Base-by-base conservation (phyloP, 345 rosid species). In the Salix suchowensis region DNA sequence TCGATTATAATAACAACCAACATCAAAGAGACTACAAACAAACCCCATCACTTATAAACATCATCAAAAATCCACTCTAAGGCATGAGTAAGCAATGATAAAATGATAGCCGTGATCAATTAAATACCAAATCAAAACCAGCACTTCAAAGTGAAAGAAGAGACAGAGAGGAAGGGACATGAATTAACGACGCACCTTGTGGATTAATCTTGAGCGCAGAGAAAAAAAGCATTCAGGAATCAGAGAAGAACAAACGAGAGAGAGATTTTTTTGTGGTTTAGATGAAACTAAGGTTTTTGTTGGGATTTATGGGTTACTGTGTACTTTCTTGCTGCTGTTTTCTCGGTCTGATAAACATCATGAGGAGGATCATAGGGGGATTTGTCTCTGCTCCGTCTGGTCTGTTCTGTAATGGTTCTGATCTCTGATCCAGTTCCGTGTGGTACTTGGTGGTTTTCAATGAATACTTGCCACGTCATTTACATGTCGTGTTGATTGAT, bases 181-280 rank as follows among this genome's bases (percentile, higher is more conserved):
- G 16, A 7, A 48, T 23, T 1, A 16, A 72, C 77, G 19, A 72
- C 77, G 26, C 14, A 73, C 81, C 81, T 78, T 7, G 24, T 14
- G 34, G 4, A 32, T 70, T 55, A 55, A 19, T 64, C 72, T 12
- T 16, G 15, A 70, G 15, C 61, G 6, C n/a, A 37, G 39, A 26
- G 37, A 40, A 42, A 37, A 16, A 32, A 32, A 74, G 62, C 39
- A 34, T n/a, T 15, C 6, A 64, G n/a, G 30, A 4, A 30, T 11
- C n/a, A 21, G 46, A 24, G 3, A 11, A 30, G 12, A 26, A 16
- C 26, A 23, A 32, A 32, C 6, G 46, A 4, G 37, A 18, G 39
- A 39, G 37, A 18, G 39, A 18, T 4, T 24, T 24, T 24, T 4
- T 37, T 26, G 5, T 9, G 23, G 9, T 7, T 4, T 23, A 13